Base-by-base conservation (phyloP, 176 grass and related monocot genomes). In the Echinochloa phyllopogon region DNA sequence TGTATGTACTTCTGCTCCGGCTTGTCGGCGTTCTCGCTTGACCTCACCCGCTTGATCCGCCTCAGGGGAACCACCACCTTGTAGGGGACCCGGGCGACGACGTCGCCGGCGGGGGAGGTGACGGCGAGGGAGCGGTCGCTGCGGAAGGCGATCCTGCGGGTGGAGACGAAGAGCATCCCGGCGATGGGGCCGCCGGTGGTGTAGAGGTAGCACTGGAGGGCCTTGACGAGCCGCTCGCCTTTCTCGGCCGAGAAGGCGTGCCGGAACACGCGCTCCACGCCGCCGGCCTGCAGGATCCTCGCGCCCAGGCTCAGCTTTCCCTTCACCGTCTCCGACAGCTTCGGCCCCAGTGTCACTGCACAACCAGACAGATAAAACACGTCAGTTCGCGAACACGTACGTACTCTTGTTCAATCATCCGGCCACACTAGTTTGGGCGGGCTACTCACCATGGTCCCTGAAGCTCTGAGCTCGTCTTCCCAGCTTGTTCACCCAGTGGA, bases 141-240 rank as follows among this genome's bases (percentile, higher is more conserved):
- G 78, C 87, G 89, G 84, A 98, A 98, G 15, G 96, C 96, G 50
- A 98, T 76, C 80, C 90, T 90, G 55, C 87, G 72, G 9, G 73
- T 90, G 82, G 96, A 93, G 17, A 98, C 89, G 83, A 98, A 98
- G 79, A 98, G 89, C 85, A 85, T 95, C 65, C 96, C 96, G 42
- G 89, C 76, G 58, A 98, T 95, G 74, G 93, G 93, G 10, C 96
- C 96, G 56, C 89, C 83, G 7, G 96, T 95, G 72, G 96, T 95
- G 76, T 88, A 94, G 38, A 98, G 89, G 88, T 95, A 99, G 85
- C 96, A 98, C 78, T 95, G 89, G n/a, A 90, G 86, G 0, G 87
- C 80, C 76, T 94, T 92, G 41, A 89, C 57, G 24, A 98, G 62
- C 72, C 79, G 90, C 82, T 98, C 96, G 38, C 89, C 91, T 72